A percentile compares a stretch with the other conserved stretches of the same genome.
Conservation (phyloP, 306 rosid species). For the Cucumis hystrix region DNA sequence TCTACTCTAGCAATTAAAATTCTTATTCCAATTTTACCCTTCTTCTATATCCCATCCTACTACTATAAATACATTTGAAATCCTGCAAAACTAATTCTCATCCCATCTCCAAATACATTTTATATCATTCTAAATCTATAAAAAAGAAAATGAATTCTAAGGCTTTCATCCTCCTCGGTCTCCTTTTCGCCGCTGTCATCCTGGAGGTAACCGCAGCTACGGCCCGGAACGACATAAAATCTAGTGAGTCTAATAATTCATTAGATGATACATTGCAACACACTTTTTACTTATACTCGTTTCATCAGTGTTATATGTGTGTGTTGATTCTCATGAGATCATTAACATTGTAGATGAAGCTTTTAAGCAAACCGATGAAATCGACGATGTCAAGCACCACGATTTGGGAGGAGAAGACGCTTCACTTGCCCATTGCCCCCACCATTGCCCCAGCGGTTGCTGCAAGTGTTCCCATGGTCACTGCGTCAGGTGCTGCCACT, state of each 20-base stretch:
- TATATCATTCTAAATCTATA: no score
- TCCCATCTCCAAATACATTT: no score
- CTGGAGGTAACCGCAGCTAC: not conserved
- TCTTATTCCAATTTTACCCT: no score
- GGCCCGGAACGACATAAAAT: no score
- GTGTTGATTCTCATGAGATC: no score
- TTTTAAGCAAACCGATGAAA: not conserved
- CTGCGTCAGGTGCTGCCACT: constrained; percentile 30
- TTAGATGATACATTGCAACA: no score
- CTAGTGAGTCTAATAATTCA: not conserved
- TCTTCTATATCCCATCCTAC: no score
- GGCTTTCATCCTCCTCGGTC: not conserved
- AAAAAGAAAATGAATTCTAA: not conserved
- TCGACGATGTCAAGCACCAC: not conserved
- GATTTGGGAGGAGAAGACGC: not conserved
- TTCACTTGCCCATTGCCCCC: constrained; percentile 7
- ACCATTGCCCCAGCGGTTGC: constrained; percentile 8
- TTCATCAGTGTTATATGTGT: no score
- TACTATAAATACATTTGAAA: no score
- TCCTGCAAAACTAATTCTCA: no score
- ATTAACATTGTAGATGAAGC: not conserved
- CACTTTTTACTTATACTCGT: no score
- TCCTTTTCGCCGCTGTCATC: constrained; percentile 22
- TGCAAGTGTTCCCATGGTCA: not conserved
- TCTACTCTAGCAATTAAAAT: no score